phyloP scores from a whole-genome alignment of 805 yeast genomes.

The Nakazawaea peltata region DNA sequence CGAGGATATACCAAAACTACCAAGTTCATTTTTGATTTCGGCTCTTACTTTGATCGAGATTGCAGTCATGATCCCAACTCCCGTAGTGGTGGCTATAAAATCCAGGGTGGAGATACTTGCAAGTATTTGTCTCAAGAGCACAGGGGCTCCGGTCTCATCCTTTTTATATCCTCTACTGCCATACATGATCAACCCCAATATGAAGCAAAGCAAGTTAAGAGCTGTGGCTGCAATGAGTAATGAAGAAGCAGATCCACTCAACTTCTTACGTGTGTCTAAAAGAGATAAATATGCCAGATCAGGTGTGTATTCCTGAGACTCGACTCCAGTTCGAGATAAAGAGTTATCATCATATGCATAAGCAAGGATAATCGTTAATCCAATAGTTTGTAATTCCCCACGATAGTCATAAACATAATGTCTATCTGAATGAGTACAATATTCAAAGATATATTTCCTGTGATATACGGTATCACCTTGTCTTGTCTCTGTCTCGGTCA shows the following conservation, averaged over 20 bases:
- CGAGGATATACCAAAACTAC: constrained; percentile 38
- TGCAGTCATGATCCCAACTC: constrained; percentile 23
- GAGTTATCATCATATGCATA: constrained; percentile 33
- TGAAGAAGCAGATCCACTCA: constrained; percentile 21
- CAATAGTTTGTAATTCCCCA: constrained; percentile 28
- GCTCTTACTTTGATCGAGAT: constrained; percentile 18
- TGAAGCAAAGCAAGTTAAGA: constrained; percentile 22
- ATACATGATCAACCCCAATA: constrained; percentile 28
- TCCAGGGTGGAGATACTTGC: constrained; percentile 29
- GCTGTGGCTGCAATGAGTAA: constrained; percentile 21
- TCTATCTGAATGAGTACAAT: constrained; percentile 13
- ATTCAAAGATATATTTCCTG: constrained; percentile 5
- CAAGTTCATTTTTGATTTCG: constrained; percentile 25
- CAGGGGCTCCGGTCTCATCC: constrained; percentile 27
- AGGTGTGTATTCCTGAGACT: constrained; percentile 15
- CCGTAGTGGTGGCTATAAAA: constrained; percentile 22
- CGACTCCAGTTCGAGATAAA: constrained; percentile 6
- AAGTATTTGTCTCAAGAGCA: constrained; percentile 25
- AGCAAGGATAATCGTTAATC: constrained; percentile 35
- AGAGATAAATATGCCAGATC: constrained; percentile 18
- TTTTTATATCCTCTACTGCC: constrained; percentile 23
- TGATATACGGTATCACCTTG: not conserved
- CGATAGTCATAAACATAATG: constrained; percentile 37
- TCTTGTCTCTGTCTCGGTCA: constrained; percentile 6
- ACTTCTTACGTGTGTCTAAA: constrained; percentile 12